These are phyloP conservation scores for Conticribra weissflogii DNA, from an alignment of 108 stramenopile species.

Conservation along the genomic window DNA sequence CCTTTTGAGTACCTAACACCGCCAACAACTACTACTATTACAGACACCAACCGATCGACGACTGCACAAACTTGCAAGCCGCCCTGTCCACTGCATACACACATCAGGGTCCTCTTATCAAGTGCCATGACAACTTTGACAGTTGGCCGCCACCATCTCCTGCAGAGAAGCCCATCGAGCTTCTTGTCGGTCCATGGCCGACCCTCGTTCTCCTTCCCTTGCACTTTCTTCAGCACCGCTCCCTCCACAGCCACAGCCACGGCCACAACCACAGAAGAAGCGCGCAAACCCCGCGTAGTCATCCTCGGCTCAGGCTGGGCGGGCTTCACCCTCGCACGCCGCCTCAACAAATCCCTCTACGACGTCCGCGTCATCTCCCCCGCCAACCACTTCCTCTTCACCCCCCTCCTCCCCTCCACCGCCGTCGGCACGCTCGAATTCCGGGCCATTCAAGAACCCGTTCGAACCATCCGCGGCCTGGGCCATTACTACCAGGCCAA, in stretches of 20 bases:
- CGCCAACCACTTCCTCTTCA: slow-evolving; percentile 96
- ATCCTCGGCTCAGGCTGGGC: slow-evolving; percentile 81
- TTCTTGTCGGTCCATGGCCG: no score
- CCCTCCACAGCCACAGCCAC: neutral
- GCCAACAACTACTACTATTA: no score
- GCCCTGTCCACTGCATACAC: no score
- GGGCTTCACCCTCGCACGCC: slow-evolving; percentile 65
- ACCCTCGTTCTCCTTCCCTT: neutral
- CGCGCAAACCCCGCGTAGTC: slow-evolving; percentile 42
- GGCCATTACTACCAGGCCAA: slow-evolving; percentile 87
- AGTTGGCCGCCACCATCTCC: no score
- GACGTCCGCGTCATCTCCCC: slow-evolving; percentile 84
- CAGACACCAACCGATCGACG: no score
- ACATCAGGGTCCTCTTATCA: no score
- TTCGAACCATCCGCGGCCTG: slow-evolving; percentile 71
- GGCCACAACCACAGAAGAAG: neutral
- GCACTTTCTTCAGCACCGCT: neutral
- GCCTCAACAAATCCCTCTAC: slow-evolving; percentile 49
- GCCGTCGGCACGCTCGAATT: slow-evolving; percentile 98
- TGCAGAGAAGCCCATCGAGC: no score
- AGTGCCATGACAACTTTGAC: no score
- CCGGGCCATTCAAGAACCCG: slow-evolving; percentile 94
- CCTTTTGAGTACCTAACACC: no score
- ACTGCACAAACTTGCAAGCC: no score
- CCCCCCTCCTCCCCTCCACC: slow-evolving; percentile 92